A percentile compares a stretch with the other conserved stretches of the same genome.
Conservation (phyloP, 257 asterid species). For the Schizonepeta tenuifolia region DNA sequence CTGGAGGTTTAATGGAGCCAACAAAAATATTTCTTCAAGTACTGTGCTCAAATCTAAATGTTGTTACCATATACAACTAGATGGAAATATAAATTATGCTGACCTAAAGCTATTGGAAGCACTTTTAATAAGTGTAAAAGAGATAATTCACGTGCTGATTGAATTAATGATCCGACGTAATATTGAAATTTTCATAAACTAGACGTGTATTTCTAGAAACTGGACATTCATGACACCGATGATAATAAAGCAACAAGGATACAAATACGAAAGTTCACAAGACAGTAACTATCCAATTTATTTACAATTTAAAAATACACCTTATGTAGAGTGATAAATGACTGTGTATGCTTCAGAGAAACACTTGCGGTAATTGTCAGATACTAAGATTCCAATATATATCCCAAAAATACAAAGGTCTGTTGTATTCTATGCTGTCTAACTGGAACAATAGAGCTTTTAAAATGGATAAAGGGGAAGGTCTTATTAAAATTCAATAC, state of each 20-base stretch:
- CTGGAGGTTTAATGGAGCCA: neutral
- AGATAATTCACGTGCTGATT: constrained; percentile 2
- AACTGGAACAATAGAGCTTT: neutral
- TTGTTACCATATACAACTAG: constrained; percentile 10
- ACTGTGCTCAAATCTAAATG: neutral
- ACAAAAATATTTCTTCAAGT: neutral
- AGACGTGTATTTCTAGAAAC: neutral
- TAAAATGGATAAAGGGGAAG: constrained; percentile 2
- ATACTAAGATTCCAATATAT: neutral
- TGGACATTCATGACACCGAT: neutral
- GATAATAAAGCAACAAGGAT: neutral
- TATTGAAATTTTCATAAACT: neutral
- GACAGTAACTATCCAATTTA: neutral
- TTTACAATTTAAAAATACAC: neutral
- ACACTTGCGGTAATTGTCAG: neutral
- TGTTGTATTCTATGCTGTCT: constrained; percentile 3
- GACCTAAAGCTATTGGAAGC: neutral
- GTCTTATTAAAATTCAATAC: constrained; percentile 37
- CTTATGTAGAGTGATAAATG: neutral
- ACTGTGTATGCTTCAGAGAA: neutral
- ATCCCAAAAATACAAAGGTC: neutral
- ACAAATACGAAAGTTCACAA: neutral
- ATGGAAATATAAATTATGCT: constrained; percentile 15
- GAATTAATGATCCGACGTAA: neutral
- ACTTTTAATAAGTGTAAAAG: neutral